Base-by-base conservation (phyloP, 257 asterid genomes). In the Nemophila menziesii region DNA sequence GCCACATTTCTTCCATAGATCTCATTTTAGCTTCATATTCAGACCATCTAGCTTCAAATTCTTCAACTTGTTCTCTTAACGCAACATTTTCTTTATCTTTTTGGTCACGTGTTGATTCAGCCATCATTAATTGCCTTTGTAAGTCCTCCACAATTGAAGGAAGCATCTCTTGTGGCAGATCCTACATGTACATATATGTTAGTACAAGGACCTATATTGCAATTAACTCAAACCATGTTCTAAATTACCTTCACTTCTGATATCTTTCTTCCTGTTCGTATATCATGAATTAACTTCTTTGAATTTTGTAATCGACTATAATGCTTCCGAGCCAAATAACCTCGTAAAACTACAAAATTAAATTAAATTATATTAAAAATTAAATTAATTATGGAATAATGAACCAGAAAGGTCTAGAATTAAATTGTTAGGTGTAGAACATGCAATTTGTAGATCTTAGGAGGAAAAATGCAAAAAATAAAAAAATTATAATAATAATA, bases 1-100 rank as follows among this genome's bases (percentile, higher is more conserved):
- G 94, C 94, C 96, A 85, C 58, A 70, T 73, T 43, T 76, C 89
- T 72, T 87, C 98, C 94, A 81, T 79, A 40, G 86, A 76, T 66
- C 70, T 78, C 85, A 78, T 81, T 75, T 72, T 84, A 69, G 61
- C 58, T 58, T 85, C 96, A 58, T 84, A 78, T 48, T 75, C 87
- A 12, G 65, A 42, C 82, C 85, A 70, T 16, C 78, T 81, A 4
- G 69, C 65, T 65, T 74, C 83, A 20, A 69, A 55, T 42, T 77
- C 79, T 39, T 72, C 63, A 19, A 66, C 72, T 62, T 84, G 93
- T 58, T 77, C 86, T 48, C 67, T 76, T 56, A 90, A 63, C 34
- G 66, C 72, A 39, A 55, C 58, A 63, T 85, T 90, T 64, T 85
- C 96, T 49, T 61, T 79, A 64, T 85, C 93, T 81, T 79, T 84